Base-by-base conservation (phyloP, 345 rosid species). In the Hevea brasiliensis region DNA sequence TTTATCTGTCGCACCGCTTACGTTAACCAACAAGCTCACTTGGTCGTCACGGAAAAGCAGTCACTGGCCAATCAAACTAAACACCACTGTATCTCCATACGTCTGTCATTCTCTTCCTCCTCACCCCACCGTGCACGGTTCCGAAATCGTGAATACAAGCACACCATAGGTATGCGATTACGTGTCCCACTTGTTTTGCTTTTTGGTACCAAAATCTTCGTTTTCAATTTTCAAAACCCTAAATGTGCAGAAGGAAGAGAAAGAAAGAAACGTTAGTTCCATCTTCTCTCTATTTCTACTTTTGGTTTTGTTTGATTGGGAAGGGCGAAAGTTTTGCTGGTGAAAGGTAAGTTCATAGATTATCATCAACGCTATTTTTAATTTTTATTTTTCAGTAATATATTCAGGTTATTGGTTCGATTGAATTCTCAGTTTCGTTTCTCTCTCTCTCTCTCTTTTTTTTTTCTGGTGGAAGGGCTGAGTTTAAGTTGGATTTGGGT, bases 171-270 rank as follows among this genome's bases (percentile, higher is more conserved):
- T 10, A 4, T 17, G 55, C 1, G 55, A 50, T 17, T 50, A 17
- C 55, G 55, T 50, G 55, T 50, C n/a, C 58, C 0, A 20, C 20
- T 54, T 54, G 1, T 20, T 21, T 54, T n/a, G 7, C 58, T 54
- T 54, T 17, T 20, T 54, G 24, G 58, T n/a, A 7, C 8, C 8
- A 23, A 42, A 44, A 14, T 41, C 42, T 21, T 11, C 17, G 3
- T 44, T 44, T 65, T 21, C 68, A 45, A 64, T 42, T 64, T 41
- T 64, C 20, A 23, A 42, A 65, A 65, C 29, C 68, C 68, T 48
- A 44, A 64, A 65, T 65, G 68, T 17, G 1, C 21, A 23, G 17
- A 50, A 50, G 55, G 18, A 65, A 6, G 26, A n/a, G 15, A 21
- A 10, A 41, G 4, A 63, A 42, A 40, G 5, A 64, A 41, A n/a